Conservation (phyloP, 805 yeast species). For the Saccharomycopsis malanga region DNA sequence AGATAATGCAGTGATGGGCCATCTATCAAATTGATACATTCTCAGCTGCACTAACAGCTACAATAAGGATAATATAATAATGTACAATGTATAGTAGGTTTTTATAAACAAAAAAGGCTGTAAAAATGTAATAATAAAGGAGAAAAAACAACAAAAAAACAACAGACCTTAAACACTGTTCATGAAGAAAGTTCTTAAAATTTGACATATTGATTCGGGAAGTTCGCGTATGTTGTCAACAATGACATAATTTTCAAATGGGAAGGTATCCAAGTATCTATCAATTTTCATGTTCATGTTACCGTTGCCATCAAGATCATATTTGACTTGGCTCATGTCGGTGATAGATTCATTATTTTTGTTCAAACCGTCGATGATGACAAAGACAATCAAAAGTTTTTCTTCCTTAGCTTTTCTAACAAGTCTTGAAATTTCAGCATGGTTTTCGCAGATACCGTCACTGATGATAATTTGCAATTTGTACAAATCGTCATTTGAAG, state of each 20-base stretch:
- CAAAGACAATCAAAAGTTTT: constrained; percentile 90
- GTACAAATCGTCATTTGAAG: constrained; percentile 67
- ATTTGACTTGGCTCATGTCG: constrained; percentile 91
- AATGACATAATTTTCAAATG: constrained; percentile 94
- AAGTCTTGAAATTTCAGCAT: constrained; percentile 68
- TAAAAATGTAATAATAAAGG: not conserved
- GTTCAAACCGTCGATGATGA: constrained; percentile 83
- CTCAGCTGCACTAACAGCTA: not conserved
- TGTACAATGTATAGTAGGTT: not conserved
- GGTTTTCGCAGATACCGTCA: constrained; percentile 97
- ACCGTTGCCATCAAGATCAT: constrained; percentile 59
- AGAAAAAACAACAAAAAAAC: not conserved
- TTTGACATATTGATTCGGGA: constrained; percentile 85
- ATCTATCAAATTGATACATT: too few species aligned
- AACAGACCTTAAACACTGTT: constrained; percentile 15
- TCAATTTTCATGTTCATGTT: constrained; percentile 66
- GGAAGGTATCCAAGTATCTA: constrained; percentile 86
- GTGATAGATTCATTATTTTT: constrained; percentile 67
- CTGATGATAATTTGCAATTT: constrained; percentile 87
- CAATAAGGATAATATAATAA: not conserved
- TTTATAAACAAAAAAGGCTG: not conserved
- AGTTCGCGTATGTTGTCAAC: constrained; percentile 83
- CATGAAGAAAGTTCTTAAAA: constrained; percentile 82
- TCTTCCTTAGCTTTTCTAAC: constrained; percentile 91
- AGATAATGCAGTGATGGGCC: too few species aligned